A percentile compares a stretch with the other conserved stretches of the same genome.
These are phyloP conservation scores for Neurospora cerealis DNA, from an alignment of 495 filamentous ascomycete genomes.

Conservation along the genomic window DNA sequence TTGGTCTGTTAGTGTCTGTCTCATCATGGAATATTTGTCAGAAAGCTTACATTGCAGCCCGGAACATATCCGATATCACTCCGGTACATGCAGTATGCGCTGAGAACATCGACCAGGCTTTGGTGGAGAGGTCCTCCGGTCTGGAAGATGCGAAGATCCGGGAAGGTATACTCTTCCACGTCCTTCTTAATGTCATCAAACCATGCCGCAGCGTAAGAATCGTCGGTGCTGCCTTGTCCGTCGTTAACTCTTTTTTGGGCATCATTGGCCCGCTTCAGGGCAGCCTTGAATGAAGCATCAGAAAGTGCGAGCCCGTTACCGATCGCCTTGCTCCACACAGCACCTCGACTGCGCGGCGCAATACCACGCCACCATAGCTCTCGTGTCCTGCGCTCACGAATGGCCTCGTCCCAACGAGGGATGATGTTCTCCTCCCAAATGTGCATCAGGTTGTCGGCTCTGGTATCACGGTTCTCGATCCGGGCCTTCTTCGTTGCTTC, in stretches of 20 bases:
- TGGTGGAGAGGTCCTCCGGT: slow-evolving; percentile 64
- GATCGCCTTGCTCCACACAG: slow-evolving; percentile 78
- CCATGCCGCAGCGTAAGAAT: slow-evolving; percentile 41
- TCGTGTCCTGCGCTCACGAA: slow-evolving; percentile 63
- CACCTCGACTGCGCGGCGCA: slow-evolving; percentile 65
- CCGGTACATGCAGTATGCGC: slow-evolving; percentile 89
- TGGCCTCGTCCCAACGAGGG: slow-evolving; percentile 72
- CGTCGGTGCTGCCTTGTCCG: slow-evolving; percentile 31
- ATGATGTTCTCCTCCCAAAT: slow-evolving; percentile 86
- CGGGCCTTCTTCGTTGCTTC: slow-evolving; percentile 39
- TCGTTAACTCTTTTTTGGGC: slow-evolving; percentile 43
- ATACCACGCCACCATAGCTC: slow-evolving; percentile 94
- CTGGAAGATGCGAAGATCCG: slow-evolving; percentile 78
- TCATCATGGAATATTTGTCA: neutral
- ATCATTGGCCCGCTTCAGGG: slow-evolving; percentile 63
- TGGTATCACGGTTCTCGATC: slow-evolving; percentile 38
- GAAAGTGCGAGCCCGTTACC: slow-evolving; percentile 81
- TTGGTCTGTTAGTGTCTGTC: slow-evolving; percentile 12
- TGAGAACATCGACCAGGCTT: slow-evolving; percentile 67
- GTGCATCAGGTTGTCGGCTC: slow-evolving; percentile 60
- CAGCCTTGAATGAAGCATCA: slow-evolving; percentile 66
- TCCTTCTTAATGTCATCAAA: slow-evolving; percentile 64
- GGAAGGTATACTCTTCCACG: slow-evolving; percentile 56
- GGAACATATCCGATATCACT: slow-evolving; percentile 85
- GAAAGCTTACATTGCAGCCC: slow-evolving; percentile 63